A percentile compares a stretch with the other conserved stretches of the same genome.
Conservation (phyloP, 163 green algal species). For the Volvox carteri region DNA sequence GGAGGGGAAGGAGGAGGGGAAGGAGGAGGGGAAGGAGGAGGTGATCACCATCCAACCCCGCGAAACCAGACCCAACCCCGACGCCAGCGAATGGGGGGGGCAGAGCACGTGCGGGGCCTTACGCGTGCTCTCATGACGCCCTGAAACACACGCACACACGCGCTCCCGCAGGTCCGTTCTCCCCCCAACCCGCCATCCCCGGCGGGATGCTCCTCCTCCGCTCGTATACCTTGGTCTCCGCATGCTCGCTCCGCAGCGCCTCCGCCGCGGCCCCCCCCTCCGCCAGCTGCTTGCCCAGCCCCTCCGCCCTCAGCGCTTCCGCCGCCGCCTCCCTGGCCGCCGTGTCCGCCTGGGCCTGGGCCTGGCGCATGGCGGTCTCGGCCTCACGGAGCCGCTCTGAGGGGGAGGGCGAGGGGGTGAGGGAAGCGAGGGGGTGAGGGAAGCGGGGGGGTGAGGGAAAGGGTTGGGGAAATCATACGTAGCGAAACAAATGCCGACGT, state of each 20-base stretch:
- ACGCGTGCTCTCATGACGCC: no score
- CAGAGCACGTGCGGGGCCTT: background rate
- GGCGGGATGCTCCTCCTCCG: background rate
- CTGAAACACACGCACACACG: no score
- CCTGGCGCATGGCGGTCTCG: slow-evolving; percentile 11
- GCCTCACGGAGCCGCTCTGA: slow-evolving; percentile 42
- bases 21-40: background rate
- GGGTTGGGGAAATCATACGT: background rate
- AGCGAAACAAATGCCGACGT: no score
- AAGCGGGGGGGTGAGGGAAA: background rate
- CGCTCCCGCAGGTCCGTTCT: no score
- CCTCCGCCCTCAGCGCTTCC: slow-evolving; percentile 4
- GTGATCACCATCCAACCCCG: no score
- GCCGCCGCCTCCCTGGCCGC: slow-evolving; percentile 15
- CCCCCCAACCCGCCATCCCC: background rate
- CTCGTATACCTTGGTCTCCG: slow-evolving; percentile 49
- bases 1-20: no score
- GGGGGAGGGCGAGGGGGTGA: background rate
- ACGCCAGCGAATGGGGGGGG: background rate
- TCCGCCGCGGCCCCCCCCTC: background rate
- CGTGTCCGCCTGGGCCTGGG: slow-evolving; percentile 28
- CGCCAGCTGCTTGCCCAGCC: slow-evolving; percentile 38
- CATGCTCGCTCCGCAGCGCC: background rate
- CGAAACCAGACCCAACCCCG: no score
- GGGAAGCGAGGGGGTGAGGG: background rate